Conservation (phyloP, 1,284 basidiomycete genomes). For the Singerocomus inundabilis region DNA sequence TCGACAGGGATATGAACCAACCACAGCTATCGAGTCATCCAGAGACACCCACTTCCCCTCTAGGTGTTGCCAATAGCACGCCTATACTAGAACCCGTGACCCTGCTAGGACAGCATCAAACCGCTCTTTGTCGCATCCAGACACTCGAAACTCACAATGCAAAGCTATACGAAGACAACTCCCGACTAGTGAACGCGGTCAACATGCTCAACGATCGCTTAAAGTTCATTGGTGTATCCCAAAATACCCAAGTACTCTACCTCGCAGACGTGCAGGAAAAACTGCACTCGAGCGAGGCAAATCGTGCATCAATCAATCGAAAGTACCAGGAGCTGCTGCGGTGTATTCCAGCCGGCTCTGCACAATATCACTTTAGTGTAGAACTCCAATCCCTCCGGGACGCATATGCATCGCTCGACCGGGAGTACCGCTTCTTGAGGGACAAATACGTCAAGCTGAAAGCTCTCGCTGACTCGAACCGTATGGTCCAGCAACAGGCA, state of each 20-base stretch:
- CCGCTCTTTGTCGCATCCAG: conserved; percentile 33
- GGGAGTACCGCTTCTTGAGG: conserved; percentile 20
- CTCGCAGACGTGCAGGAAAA: conserved; percentile 29
- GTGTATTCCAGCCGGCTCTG: conserved; percentile 11
- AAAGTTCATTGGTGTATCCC: conserved; percentile 17
- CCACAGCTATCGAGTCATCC: conserved; percentile 34
- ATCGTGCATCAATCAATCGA: conserved; percentile 8
- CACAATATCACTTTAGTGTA: conserved; percentile 15
- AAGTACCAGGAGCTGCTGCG: conserved; percentile 30
- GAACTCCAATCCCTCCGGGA: conserved; percentile 24
- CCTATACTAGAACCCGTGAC: conserved; percentile 41
- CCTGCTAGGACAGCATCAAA: conserved; percentile 36
- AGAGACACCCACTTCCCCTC: conserved; percentile 20
- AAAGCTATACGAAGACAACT: conserved; percentile 54
- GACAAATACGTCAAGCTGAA: conserved; percentile 28
- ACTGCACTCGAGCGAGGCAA: conserved; percentile 21
- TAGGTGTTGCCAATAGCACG: conserved; percentile 38
- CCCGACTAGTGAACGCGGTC: conserved; percentile 34
- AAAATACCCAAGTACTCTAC: conserved; percentile 17
- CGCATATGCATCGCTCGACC: conserved; percentile 21
- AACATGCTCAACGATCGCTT: conserved; percentile 34
- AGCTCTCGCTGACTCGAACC: conserved; percentile 1
- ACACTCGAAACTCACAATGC: conserved; percentile 41
- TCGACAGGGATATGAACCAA: conserved; percentile 9
- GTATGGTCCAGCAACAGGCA: conserved; percentile 8